These are phyloP conservation scores for Euptelea pleiosperma DNA, from an alignment of 164 flowering plant species.

Conservation along the genomic window DNA sequence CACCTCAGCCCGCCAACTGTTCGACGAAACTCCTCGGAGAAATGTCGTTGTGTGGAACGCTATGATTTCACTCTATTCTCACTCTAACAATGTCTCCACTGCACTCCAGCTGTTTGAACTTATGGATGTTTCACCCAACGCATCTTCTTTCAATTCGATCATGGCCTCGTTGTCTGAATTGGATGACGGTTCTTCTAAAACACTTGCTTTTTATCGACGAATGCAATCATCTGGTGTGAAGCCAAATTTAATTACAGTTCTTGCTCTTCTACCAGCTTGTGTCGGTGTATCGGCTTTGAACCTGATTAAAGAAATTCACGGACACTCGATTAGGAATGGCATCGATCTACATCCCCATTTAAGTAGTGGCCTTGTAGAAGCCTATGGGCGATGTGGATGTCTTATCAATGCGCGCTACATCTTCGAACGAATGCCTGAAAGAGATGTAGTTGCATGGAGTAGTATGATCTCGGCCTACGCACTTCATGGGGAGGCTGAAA, in stretches of 20 bases:
- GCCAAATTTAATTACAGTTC: constrained; percentile 57
- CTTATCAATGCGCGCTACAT: constrained; percentile 32
- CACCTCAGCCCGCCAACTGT: constrained; percentile 44
- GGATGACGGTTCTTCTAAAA: constrained; percentile 40
- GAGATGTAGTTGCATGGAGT: constrained; percentile 77
- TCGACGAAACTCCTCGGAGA: constrained; percentile 55
- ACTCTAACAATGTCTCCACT: constrained; percentile 13
- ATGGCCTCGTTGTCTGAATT: constrained; percentile 37
- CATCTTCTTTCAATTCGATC: constrained; percentile 56
- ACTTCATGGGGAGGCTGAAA: constrained; percentile 55
- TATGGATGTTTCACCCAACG: constrained; percentile 53
- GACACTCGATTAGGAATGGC: constrained; percentile 41
- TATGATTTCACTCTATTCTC: constrained; percentile 48
- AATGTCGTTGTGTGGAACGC: constrained; percentile 65
- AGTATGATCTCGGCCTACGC: constrained; percentile 65
- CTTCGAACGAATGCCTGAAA: constrained; percentile 39
- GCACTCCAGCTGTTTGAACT: constrained; percentile 43
- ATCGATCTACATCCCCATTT: constrained; percentile 39
- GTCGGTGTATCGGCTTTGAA: constrained; percentile 37
- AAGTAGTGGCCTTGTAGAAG: constrained; percentile 63
- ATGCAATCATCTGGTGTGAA: constrained; percentile 37
- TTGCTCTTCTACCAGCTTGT: constrained; percentile 53
- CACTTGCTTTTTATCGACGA: constrained; percentile 40
- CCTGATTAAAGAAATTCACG: constrained; percentile 54
- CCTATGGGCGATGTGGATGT: constrained; percentile 66